Conservation (phyloP, 2,329 filamentous ascomycete species). For the Clonostachys rhizophaga region DNA sequence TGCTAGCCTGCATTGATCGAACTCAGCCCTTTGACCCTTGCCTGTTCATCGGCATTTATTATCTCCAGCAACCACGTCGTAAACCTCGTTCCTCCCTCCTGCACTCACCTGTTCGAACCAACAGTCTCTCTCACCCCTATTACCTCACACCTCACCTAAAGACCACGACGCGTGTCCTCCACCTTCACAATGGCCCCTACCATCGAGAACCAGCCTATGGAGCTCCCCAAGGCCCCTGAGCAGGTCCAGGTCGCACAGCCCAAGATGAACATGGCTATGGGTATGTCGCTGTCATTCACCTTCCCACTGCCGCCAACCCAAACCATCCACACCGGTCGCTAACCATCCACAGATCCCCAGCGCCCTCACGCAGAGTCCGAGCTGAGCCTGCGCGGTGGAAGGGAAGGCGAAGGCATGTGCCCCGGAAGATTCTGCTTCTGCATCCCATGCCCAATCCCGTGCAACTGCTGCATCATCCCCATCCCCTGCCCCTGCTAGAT, state of each 20-base stretch:
- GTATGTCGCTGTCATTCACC: not conserved
- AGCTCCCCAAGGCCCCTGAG: not conserved
- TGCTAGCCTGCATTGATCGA: no score
- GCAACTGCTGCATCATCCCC: slow-evolving; percentile 21
- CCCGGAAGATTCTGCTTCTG: slow-evolving; percentile 27
- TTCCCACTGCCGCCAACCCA: not conserved
- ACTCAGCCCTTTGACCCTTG: no score
- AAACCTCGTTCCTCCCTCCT: no score
- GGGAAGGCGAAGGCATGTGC: slow-evolving; percentile 11
- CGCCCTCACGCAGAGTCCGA: slow-evolving; percentile 4
- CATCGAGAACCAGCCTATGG: not conserved
- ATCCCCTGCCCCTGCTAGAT: slow-evolving; percentile 8
- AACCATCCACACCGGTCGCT: not conserved
- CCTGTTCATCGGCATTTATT: no score
- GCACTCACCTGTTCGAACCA: no score
- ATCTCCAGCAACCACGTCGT: no score
- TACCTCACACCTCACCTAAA: no score
- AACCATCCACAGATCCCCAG: slow-evolving; percentile 4
- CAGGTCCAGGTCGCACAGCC: not conserved
- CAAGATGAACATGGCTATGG: not conserved
- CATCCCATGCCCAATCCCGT: slow-evolving; percentile 23
- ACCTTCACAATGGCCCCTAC: no score
- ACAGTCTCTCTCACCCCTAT: no score
- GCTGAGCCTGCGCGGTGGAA: slow-evolving; percentile 14
- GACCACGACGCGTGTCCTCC: no score